Evolutionary conservation across 140 eudicot species (phyloP), one percentile per base, ranked within the genome.

Genomic region (Bidens hawaiensis): DNA sequence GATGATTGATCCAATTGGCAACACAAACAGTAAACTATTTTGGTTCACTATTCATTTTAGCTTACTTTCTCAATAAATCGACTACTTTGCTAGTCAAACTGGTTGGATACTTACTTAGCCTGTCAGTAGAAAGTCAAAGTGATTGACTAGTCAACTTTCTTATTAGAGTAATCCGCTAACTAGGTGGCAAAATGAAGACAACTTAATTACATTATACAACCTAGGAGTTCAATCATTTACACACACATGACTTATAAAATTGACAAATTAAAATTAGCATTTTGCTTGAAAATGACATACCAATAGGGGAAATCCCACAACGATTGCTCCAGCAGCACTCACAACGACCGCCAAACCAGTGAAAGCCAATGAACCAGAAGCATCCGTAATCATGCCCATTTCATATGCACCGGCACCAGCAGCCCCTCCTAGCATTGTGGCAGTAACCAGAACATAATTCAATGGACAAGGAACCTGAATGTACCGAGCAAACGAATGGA

Each of bases 341-440:
- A 84, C 97, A 68, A 83, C 48, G 26, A 85, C 81, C 12, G 94
- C 97, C 80, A 88, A 74, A 55, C 77, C 77, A 71, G 94, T 79
- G 76, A 94, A 94, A 24, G 74, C 79, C 55, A 85, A 5, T 7
- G 99, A 85, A 58, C 90, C 81, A 68, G 82, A 65, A 74, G 96
- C 87, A 68, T 88, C 99, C 40, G 84, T 77, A 69, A 93, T 70
- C 87, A 93, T 85, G 43, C 95, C 99, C 82, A 93, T 64, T 34
- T 86, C 96, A 83, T 70, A 85, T 47, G 99, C 85, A 28, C 89
- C 94, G 23, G 87, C 94, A 43, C 86, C 99, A 49, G 83, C 95
- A 31, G 96, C 94, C 21, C 99, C 96, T 40, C 99, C 99, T 23
- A 93, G 95, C 99, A 93, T 93, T 3, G 99, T 79, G 15, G 70